Base-by-base conservation (phyloP, 805 yeast genomes). In the Candida oleophila region DNA sequence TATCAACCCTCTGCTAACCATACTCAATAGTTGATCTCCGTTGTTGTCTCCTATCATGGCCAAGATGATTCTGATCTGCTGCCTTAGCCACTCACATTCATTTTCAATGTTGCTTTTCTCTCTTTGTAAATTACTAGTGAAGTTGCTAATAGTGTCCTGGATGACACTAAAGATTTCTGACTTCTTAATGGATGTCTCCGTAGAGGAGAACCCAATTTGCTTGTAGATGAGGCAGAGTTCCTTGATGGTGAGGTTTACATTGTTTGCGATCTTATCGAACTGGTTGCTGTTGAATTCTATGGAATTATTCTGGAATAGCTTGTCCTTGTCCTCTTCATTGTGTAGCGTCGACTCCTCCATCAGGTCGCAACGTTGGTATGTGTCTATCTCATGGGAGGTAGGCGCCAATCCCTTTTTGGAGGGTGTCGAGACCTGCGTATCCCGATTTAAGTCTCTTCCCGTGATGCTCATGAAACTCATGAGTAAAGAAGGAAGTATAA, bases 141-240 rank as follows among this genome's bases (percentile, higher is more conserved):
- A 78, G 48, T 69, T 66, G 18, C 69, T 62, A 25, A 82, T 77
- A 1, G 82, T 76, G 22, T 69, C 69, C 32, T 81, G 75, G 4
- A 82, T 66, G 3, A 71, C 71, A 14, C 64, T 70, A 52, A 81
- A 81, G 12, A 82, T 73, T 38, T 70, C 68, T 30, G 73, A 61
- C 52, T 79, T 81, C 52, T 79, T 81, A 33, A 61, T 62, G 12
- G 73, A 56, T 2, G 79, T 74, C 47, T 81, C 84, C 7, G 60
- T 55, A n/a, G 69, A 59, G 1, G 83, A 70, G 55, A 77, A 80
- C 1, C 87, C 87, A 36, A 82, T 81, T 47, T 71, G 74, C 41
- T 67, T 66, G 56, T 80, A 80, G 8, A 80, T 71, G 3, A 56
- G 55, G 43, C 75, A 71, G n/a, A 81, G 58, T 43, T 76, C 74